Evolutionary conservation across 352 stramenopile genomes (phyloP), one percentile per base, ranked within the genome.

Genomic region (Pythium folliculosum): DNA sequence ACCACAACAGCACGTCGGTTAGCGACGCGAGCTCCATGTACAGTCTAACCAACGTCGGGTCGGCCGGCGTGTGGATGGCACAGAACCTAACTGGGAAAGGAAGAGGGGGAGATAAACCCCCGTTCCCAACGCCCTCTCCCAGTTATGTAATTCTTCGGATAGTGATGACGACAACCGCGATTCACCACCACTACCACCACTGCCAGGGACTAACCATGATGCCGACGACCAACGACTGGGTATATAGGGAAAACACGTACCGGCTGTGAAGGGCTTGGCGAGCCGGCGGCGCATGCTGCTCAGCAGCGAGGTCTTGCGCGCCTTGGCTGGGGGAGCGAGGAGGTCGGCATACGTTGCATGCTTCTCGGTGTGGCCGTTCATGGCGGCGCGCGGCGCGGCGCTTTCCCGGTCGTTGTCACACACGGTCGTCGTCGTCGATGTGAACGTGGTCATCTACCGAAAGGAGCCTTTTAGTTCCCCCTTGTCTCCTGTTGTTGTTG

Each of bases 221-320:
- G 13, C 32, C 16, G 47, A 53, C 54, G 54, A 60, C 62, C 47
- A 69, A 59, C 52, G 35, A 63, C 25, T 30, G 23, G 14, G 5
- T n/a, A 23, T 32, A 52, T 13, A 23, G 37, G 3, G 35, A 59
- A 5, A 48, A 8, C 3, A 63, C 63, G 17, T 69, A 69, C 63
- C 63, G 32, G 63, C 48, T 3, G 53, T 64, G 27, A 59, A 59
- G 0, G 63, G 55, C 38, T 60, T 70, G 35, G 44, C 22, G 56
- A 53, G 47, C 5, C 45, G 56, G 0, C 54, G 55, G 0, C 63
- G 48, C 48, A 65, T 57, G 25, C 38, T 50, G 32, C 23, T 63
- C 22, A 69, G 44, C 1, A 57, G 5, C 21, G 54, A 58, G 27
- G 45, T 49, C 55, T 61, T 64, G 47, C 47, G 54, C 0, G 40